Evolutionary conservation across 257 asterid genomes (phyloP), one percentile per base, ranked within the genome.

Genomic region (Forsythia viridissima): DNA sequence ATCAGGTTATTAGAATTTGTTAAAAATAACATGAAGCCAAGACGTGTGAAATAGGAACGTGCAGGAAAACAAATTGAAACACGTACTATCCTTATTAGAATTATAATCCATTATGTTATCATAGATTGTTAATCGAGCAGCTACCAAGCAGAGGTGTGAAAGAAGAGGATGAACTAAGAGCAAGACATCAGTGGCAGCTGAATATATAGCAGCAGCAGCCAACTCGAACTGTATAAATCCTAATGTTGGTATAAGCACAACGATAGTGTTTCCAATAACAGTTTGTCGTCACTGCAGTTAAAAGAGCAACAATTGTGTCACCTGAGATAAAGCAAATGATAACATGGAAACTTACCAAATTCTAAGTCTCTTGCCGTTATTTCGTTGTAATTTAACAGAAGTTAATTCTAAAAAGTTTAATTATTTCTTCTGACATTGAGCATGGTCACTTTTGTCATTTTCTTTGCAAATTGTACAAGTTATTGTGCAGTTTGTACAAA

Each of bases 401-500:
- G 24, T 57, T 71, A 48, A 16, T 67, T 67, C 68, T 67, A 21
- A 46, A 57, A 80, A 13, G 77, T 73, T 9, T 12, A 46, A 77
- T 43, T 73, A 24, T 61, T 6, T 37, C 40, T 73, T 44, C 65
- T 3, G 70, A 24, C 9, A 30, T 63, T 63, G 39, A 63, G 18
- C 70, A 21, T 1, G 40, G 38, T 9, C 18, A 21, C 16, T 63
- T 55, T 5, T 57, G 34, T 57, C 67, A 55, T n/a, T 55, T 55
- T 57, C 67, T 7, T 6, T 6, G 67, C 67, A 57, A 57, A 57
- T 57, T 21, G 8, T 43, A 43, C 51, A 43, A 2, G 51, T 7
- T 43, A 43, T 43, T 43, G 21, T 20, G 34, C 36, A 2, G 4
- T 55, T n/a, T 21, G 5, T 18, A 20, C 34, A 30, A 30, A 30